Evolutionary conservation across 805 yeast genomes (phyloP), one percentile per base, ranked within the genome.

Genomic region (Grigorovia jiainica): DNA sequence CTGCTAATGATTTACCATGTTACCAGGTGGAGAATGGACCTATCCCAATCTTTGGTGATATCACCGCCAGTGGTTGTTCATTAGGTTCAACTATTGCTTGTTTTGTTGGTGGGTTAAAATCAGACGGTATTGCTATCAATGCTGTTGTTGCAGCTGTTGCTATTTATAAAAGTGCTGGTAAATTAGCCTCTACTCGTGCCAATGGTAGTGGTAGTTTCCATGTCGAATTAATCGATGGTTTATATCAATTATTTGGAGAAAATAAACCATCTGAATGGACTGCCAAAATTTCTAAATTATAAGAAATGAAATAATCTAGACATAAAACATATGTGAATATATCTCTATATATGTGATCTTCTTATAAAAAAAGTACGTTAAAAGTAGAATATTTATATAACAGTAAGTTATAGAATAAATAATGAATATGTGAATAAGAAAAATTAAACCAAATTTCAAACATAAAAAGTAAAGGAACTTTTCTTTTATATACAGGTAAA

Each of bases 1-100:
- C 49, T 5, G 38, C 50, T 8, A 48, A 51, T 2, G 49, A 53
- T 6, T 8, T 51, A 13, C 66, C 64, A n/a, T 55, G 59, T 20
- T 58, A 60, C 3, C 54, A 53, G 3, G 49, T 54, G 2, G 54
- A 78, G 4, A 43, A 52, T 7, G 90, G 89, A 5, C 87, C 92
- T 1, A 71, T 75, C 49, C 61, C 61, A 17, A 49, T 78, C 15
- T 78, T 86, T 82, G 79, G 80, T 0, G 57, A 64, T 9, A 73
- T 86, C 5, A 86, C 95, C 0, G 95, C 94, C 0, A 68, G 87
- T 2, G 95, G 95, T 0, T 87, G 95, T 47, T 75, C 90, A 0
- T 61, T 87, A 31, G 95, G 95, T 1, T 77, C 87, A 36, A 71
- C 76, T 0, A 75, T 86, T 41, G 79, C 83, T 0, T 66, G 83